phyloP scores from a whole-genome alignment of 1,284 basidiomycete genomes.

The Ustilago esculenta region DNA sequence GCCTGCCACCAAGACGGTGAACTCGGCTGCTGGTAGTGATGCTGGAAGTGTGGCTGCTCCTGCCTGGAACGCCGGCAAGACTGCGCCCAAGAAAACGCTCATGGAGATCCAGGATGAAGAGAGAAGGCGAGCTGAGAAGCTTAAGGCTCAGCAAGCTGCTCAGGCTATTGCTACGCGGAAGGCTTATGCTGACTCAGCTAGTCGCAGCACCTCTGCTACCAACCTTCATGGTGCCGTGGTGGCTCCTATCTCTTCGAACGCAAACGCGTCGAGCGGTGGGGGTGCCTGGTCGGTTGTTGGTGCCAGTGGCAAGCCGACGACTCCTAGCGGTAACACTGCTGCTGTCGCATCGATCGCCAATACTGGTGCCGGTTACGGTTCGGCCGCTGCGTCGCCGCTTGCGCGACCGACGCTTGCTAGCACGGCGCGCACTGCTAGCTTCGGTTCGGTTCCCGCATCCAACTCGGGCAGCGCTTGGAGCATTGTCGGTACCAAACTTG shows the following conservation, averaged over 20 bases:
- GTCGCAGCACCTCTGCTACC: conserved; percentile 11
- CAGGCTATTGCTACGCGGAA: conserved; percentile 69
- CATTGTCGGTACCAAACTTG: conserved; percentile 23
- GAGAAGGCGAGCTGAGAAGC: conserved; percentile 69
- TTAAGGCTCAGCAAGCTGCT: conserved; percentile 73
- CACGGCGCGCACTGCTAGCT: conserved; percentile 14
- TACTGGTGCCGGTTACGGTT: conserved; percentile 43
- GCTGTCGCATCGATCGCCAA: background rate
- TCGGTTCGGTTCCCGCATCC: background rate
- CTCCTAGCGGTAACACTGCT: conserved; percentile 41
- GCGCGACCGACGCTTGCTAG: background rate
- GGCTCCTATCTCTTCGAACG: conserved; percentile 1
- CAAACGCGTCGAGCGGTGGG: conserved; percentile 61
- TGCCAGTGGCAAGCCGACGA: conserved; percentile 75
- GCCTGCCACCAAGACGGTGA: conserved; percentile 64
- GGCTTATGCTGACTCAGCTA: conserved; percentile 78
- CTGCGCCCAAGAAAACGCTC: conserved; percentile 84
- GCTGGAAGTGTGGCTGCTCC: conserved; percentile 74
- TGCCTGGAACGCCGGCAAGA: conserved; percentile 50
- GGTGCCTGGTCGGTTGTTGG: conserved; percentile 88
- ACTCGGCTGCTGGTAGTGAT: conserved; percentile 68
- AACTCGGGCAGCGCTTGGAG: conserved; percentile 22
- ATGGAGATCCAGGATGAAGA: conserved; percentile 99
- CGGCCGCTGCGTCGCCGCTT: conserved; percentile 59
- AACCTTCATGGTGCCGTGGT: conserved; percentile 70